Conservation (phyloP, 495 filamentous ascomycete species). For the Hypoxylon lienhwacheense region DNA sequence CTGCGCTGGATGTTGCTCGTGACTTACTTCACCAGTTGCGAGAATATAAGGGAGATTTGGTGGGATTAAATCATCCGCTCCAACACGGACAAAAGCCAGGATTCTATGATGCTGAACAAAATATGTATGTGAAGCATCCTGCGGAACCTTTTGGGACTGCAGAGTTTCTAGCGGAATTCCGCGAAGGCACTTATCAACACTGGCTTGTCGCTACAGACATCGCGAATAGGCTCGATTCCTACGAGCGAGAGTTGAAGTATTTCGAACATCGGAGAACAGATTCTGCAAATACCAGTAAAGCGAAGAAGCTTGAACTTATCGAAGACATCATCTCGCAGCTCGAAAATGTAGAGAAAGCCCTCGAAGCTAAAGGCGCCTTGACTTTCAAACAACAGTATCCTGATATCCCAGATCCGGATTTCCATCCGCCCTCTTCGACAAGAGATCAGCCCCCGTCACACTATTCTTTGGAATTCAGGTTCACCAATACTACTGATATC, state of each 20-base stretch:
- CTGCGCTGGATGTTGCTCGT: constrained; percentile 60
- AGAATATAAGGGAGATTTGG: constrained; percentile 44
- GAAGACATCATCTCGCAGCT: constrained; percentile 51
- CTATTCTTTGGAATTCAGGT: constrained; percentile 55
- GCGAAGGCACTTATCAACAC: constrained; percentile 56
- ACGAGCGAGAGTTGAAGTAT: constrained; percentile 27
- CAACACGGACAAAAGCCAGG: constrained; percentile 1
- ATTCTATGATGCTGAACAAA: constrained; percentile 4
- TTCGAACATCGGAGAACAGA: constrained; percentile 40
- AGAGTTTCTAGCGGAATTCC: constrained; percentile 49
- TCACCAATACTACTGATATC: constrained; percentile 49
- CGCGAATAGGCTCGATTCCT: neutral
- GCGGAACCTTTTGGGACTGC: constrained; percentile 26
- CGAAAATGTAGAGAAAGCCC: constrained; percentile 52
- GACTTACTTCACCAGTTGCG: constrained; percentile 52
- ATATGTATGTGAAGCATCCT: neutral
- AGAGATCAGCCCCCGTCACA: constrained; percentile 16
- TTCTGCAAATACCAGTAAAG: constrained; percentile 41
- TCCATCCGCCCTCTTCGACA: neutral
- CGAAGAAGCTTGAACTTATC: constrained; percentile 57
- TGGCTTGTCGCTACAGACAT: constrained; percentile 50
- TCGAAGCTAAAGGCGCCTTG: constrained; percentile 63
- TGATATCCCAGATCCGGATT: constrained; percentile 36
- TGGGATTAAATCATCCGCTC: neutral
- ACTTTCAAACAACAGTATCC: constrained; percentile 66